phyloP scores from a whole-genome alignment of 768 basidiomycete genomes.

The Gelatoporia subvermispora region DNA sequence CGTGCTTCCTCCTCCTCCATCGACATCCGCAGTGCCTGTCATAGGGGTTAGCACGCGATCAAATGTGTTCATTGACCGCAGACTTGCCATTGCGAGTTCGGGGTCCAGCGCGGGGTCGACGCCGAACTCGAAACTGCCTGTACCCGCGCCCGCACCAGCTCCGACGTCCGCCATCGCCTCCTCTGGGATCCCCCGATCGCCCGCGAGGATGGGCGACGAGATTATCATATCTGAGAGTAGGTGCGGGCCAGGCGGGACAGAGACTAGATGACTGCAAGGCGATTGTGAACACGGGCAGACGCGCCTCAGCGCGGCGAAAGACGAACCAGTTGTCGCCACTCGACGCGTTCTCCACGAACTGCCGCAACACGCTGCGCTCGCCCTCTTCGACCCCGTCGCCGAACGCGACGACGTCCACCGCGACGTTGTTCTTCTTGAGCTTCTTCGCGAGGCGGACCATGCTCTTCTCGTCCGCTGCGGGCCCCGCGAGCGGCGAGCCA shows the following conservation, averaged over 20 bases:
- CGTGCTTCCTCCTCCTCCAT: conserved; percentile 93
- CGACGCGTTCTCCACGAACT: conserved; percentile 79
- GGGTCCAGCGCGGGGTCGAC: conserved; percentile 95
- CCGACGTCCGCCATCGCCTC: conserved; percentile 48
- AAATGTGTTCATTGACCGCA: background rate
- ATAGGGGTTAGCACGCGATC: background rate
- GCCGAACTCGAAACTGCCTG: conserved; percentile 73
- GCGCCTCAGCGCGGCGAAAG: background rate
- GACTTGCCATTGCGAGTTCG: conserved; percentile 87
- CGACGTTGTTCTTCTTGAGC: conserved; percentile 98
- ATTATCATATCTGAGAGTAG: conserved; percentile 82
- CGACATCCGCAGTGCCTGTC: conserved; percentile 91
- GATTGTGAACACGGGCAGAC: background rate
- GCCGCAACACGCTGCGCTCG: conserved; percentile 63
- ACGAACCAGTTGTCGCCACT: conserved; percentile 86
- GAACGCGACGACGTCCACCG: conserved; percentile 86
- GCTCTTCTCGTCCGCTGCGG: conserved; percentile 67
- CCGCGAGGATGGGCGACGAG: conserved; percentile 77
- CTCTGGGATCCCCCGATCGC: conserved; percentile 69
- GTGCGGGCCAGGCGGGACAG: conserved; percentile 70
- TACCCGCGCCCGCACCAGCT: conserved; percentile 38
- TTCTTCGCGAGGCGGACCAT: conserved; percentile 92
- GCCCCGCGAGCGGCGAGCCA: conserved; percentile 77
- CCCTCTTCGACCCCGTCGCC: conserved; percentile 85
- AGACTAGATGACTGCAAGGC: conserved; percentile 65